Conservation (phyloP, 441 rosid genomes). For the Corymbia citriodora region DNA sequence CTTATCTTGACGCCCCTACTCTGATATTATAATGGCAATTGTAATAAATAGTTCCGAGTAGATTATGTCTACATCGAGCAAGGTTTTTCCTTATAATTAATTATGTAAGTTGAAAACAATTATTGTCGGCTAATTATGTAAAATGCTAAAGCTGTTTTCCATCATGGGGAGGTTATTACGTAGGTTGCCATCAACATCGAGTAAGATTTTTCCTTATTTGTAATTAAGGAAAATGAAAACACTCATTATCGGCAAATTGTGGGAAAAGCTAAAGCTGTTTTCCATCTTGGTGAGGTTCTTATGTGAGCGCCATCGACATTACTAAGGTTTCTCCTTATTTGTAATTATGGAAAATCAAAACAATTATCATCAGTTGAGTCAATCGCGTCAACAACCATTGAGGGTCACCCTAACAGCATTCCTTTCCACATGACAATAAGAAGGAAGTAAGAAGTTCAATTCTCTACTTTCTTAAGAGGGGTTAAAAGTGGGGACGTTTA, state of each 20-base stretch:
- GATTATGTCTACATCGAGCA: not conserved
- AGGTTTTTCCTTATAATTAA: not conserved
- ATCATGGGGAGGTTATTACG: no score
- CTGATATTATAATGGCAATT: not conserved
- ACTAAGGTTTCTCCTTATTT: not conserved
- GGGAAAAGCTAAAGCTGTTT: not conserved
- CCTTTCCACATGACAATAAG: no score
- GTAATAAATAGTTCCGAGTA: not conserved
- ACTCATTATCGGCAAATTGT: not conserved
- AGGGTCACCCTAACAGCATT: no score
- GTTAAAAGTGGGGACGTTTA: no score
- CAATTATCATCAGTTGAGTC: not conserved
- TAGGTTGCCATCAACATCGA: not conserved
- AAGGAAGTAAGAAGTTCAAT: no score
- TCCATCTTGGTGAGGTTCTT: not conserved
- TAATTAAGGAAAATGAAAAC: not conserved
- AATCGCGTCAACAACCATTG: not conserved
- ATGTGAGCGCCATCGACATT: not conserved
- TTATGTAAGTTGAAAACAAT: not conserved
- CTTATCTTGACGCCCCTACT: no score
- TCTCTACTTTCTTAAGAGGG: no score
- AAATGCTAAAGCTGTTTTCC: no score
- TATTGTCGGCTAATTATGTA: not conserved
- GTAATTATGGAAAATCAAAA: not conserved
- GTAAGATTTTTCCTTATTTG: not conserved